These are phyloP conservation scores for Lasiodiplodia theobromae DNA, from an alignment of 2,329 filamentous ascomycete species.

Conservation along the genomic window DNA sequence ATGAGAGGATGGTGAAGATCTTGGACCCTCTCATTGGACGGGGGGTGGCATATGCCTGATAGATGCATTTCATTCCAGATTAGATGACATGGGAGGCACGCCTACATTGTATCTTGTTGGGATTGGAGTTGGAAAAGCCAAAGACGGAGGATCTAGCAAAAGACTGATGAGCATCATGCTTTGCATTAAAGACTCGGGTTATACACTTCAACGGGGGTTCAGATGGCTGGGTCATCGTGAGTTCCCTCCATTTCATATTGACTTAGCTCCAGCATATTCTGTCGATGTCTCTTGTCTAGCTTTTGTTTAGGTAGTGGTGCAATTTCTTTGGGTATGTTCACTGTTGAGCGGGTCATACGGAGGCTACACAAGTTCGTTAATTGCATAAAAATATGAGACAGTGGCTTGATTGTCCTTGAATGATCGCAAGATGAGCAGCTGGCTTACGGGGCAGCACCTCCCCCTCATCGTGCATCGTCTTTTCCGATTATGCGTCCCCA, in stretches of 20 bases:
- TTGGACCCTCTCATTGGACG: constrained; percentile 19
- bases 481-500: too few species aligned
- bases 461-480: too few species aligned
- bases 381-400: background rate
- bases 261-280: too few species aligned
- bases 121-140: background rate
- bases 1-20: constrained; percentile 7
- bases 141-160: too few species aligned
- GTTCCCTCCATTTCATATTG: too few species aligned
- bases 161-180: too few species aligned
- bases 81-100: background rate
- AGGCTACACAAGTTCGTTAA: background rate
- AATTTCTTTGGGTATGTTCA: background rate
- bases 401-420: background rate
- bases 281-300: too few species aligned
- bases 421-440: too few species aligned
- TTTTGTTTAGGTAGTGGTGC: too few species aligned
- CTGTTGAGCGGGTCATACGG: background rate
- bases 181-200: too few species aligned
- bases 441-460: background rate
- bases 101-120: background rate
- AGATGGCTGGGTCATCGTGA: too few species aligned
- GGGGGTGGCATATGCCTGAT: background rate
- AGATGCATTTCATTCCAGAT: background rate
- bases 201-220: too few species aligned